Percentiles rank a stretch among this genome's conserved stretches.
Evolutionary conservation across 768 basidiomycete genomes (phyloP).

Genomic region (Termitomyces eurrhizus): DNA sequence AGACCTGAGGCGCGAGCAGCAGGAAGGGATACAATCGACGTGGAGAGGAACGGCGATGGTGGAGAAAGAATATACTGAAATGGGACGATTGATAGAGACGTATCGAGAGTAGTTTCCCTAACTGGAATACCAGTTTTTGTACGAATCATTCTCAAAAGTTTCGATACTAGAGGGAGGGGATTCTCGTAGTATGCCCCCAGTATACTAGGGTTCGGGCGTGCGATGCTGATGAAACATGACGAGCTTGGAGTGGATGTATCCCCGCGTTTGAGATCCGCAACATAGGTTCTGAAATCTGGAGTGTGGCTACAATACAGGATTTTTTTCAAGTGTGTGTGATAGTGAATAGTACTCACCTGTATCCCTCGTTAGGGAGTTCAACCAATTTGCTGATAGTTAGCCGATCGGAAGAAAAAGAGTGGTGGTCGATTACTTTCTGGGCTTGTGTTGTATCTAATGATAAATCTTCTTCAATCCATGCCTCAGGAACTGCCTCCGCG

Average conservation of each 20-base stretch:
- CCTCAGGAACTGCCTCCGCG: neutral
- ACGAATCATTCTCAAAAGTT: slow-evolving; percentile 39
- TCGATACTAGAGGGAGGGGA: slow-evolving; percentile 32
- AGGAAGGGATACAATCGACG: slow-evolving; percentile 33
- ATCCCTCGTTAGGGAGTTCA: slow-evolving; percentile 15
- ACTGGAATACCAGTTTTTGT: slow-evolving; percentile 47
- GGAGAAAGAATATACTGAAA: slow-evolving; percentile 51
- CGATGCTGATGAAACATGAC: slow-evolving; percentile 29
- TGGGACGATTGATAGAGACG: slow-evolving; percentile 39
- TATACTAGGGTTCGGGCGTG: slow-evolving; percentile 10
- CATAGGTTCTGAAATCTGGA: slow-evolving; percentile 16
- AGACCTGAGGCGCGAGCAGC: slow-evolving; percentile 31
- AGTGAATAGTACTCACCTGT: slow-evolving; percentile 11
- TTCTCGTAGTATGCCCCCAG: slow-evolving; percentile 28
- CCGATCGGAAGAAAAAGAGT: slow-evolving; percentile 9
- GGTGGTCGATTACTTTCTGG: slow-evolving; percentile 13
- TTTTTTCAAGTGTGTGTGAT: neutral
- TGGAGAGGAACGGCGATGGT: slow-evolving; percentile 31
- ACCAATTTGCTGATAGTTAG: slow-evolving; percentile 9
- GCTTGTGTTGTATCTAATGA: slow-evolving; percentile 14
- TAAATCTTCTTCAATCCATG: neutral
- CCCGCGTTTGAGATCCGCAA: slow-evolving; percentile 12
- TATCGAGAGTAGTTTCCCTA: slow-evolving; percentile 45
- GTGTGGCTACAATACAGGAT: slow-evolving; percentile 10
- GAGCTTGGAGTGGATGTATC: slow-evolving; percentile 4